A percentile compares a stretch with the other conserved stretches of the same genome.
Conservation (phyloP, 805 yeast genomes). For the Starmerella floricola region DNA sequence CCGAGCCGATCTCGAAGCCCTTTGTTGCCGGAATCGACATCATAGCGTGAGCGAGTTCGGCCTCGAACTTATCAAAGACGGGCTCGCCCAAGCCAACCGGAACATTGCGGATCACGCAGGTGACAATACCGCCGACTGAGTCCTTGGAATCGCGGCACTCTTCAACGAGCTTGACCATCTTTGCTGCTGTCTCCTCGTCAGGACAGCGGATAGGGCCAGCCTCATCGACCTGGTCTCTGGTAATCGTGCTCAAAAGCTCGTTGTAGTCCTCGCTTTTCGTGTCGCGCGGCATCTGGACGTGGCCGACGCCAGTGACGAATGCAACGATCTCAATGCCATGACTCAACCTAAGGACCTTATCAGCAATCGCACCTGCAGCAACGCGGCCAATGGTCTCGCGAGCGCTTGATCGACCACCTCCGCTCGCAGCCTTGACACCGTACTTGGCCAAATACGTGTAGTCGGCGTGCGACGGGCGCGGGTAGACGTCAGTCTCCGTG, state of each 20-base stretch:
- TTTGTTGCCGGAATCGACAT: slow-evolving; percentile 94
- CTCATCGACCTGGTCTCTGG: slow-evolving; percentile 79
- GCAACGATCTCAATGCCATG: slow-evolving; percentile 89
- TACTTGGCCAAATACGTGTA: slow-evolving; percentile 83
- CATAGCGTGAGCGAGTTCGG: slow-evolving; percentile 94
- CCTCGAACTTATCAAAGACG: slow-evolving; percentile 92
- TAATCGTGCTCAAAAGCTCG: slow-evolving; percentile 55
- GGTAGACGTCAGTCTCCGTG: slow-evolving; percentile 86
- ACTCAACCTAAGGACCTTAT: slow-evolving; percentile 66
- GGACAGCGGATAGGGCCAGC: slow-evolving; percentile 93
- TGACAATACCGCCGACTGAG: slow-evolving; percentile 95
- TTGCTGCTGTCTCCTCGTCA: slow-evolving; percentile 51
- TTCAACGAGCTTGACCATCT: slow-evolving; percentile 81
- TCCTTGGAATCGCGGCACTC: slow-evolving; percentile 74
- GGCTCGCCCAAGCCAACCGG: slow-evolving; percentile 98
- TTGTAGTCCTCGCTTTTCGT: slow-evolving; percentile 54
- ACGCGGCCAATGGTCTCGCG: slow-evolving; percentile 98
- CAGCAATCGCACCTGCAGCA: slow-evolving; percentile 98
- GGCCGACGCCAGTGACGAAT: slow-evolving; percentile 88
- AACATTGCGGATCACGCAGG: slow-evolving; percentile 88
- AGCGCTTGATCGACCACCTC: slow-evolving; percentile 96
- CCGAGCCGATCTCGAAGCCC: slow-evolving; percentile 96
- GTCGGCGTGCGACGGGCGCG: slow-evolving; percentile 97
- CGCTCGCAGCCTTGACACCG: slow-evolving; percentile 85
- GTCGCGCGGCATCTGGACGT: slow-evolving; percentile 61